These are phyloP conservation scores for Urtica urens DNA, from an alignment of 306 rosid species.

Conservation along the genomic window DNA sequence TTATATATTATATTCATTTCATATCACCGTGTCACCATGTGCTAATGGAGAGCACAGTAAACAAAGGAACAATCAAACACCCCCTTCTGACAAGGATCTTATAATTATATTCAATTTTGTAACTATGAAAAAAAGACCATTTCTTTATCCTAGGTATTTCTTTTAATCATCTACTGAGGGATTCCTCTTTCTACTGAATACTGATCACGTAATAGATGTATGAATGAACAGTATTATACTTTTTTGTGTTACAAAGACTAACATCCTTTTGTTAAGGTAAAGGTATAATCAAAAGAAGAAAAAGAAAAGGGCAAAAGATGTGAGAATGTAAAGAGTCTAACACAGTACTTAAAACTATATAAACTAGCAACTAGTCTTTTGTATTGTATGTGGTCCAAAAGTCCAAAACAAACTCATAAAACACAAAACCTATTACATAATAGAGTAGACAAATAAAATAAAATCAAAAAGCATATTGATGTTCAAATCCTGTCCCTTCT, in stretches of 20 bases:
- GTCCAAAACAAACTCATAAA: slow-evolving; percentile 32
- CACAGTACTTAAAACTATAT: too few species aligned
- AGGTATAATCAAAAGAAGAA: too few species aligned
- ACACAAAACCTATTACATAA: slow-evolving; percentile 26
- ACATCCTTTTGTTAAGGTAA: too few species aligned
- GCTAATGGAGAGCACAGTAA: slow-evolving; percentile 9
- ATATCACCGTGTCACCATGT: slow-evolving; percentile 11
- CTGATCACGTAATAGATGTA: too few species aligned
- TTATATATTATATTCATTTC: not conserved
- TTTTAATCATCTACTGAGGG: not conserved
- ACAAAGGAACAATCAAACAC: slow-evolving; percentile 3
- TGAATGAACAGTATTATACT: too few species aligned
- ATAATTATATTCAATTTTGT: not conserved
- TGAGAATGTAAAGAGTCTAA: slow-evolving; percentile 3
- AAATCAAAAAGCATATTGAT: slow-evolving; percentile 31
- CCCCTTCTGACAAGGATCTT: slow-evolving; percentile 9
- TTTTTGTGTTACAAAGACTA: too few species aligned
- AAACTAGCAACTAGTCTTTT: too few species aligned
- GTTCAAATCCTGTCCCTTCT: slow-evolving; percentile 43
- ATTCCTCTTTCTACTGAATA: slow-evolving; percentile 3
- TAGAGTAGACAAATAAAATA: slow-evolving; percentile 13
- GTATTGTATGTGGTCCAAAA: slow-evolving; percentile 35
- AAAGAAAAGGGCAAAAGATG: not conserved
- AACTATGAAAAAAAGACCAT: too few species aligned
- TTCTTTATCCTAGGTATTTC: not conserved